Base-by-base conservation (phyloP, 768 basidiomycete species). In the Amanita polypyramis region DNA sequence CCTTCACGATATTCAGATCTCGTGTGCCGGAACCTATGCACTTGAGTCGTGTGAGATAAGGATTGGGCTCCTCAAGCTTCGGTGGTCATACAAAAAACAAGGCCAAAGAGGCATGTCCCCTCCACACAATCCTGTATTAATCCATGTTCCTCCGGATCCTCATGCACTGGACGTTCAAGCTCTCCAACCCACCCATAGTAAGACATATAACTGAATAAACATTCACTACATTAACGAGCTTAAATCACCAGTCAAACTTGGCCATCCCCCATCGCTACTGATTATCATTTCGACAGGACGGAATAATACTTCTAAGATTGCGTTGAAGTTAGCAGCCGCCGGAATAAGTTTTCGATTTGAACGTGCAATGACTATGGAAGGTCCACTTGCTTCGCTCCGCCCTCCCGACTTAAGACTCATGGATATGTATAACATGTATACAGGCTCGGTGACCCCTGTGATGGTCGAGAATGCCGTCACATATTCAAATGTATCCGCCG, bases 1-100 rank as follows among this genome's bases (percentile, higher is more conserved):
- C n/a, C 19, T 34, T 50, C 27, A 51, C 39, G 4, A 30, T 21
- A 10, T 9, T 37, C 43, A 91, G 91, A 84, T 80, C 12, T 75
- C 86, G 3, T 71, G 79, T 12, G 67, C 72, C 39, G 94, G 93
- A 9, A 70, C 74, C 1, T 89, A 84, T 57, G 55, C 78, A 2
- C 67, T 86, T 20, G 84, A 89, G 29, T 70, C 71, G 30, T 83
- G 75, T 12, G 82, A 89, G 62, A 68, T 86, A 19, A 76, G 73
- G 12, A 65, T 85, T 49, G 74, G 81, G 3, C 74, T 72, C 25
- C 69, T 93, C 12, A 65, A 74, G 39, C 70, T 94, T 38, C 81
- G 85, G 57, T 85, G 81, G 74, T 68, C 67, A 34, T 68, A 79
- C 56, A 69, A 68, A 53, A 35, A 58, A n/a, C 41, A 57, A n/a